These are phyloP conservation scores for Kodamaea laetipori DNA, from an alignment of 805 yeast species.

Conservation along the genomic window DNA sequence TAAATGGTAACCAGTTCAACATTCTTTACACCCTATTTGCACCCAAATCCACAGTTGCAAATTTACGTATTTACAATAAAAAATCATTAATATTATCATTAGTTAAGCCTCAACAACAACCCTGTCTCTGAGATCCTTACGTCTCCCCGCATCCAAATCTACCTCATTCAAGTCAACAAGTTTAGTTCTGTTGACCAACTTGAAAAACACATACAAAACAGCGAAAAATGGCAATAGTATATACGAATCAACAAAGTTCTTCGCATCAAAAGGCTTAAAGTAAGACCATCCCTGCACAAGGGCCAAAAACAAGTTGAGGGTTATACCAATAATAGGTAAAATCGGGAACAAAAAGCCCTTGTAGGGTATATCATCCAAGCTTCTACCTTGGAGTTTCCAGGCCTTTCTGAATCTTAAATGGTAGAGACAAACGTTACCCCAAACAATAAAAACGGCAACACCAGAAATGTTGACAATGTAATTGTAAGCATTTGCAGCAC, in stretches of 20 bases:
- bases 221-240: conserved; percentile 61
- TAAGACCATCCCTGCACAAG: conserved; percentile 69
- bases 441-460: conserved; percentile 66
- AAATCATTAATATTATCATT: neutral
- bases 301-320: conserved; percentile 53
- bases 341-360: conserved; percentile 50
- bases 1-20: too few relatives aligned
- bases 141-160: conserved; percentile 54
- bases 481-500: conserved; percentile 59
- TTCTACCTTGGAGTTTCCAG: conserved; percentile 40
- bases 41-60: neutral
- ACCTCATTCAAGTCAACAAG: conserved; percentile 46
- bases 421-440: conserved; percentile 60
- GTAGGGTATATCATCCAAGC: conserved; percentile 36
- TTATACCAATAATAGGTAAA: conserved; percentile 50
- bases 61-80: neutral
- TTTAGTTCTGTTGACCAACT: conserved; percentile 40
- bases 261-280: conserved; percentile 56
- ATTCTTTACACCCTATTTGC: too few relatives aligned
- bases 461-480: conserved; percentile 67
- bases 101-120: neutral
- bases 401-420: conserved; percentile 59
- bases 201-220: conserved; percentile 41
- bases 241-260: conserved; percentile 56
- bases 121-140: conserved; percentile 6